These are phyloP conservation scores for Basipetospora chlamydospora DNA, from an alignment of 2,329 filamentous ascomycete species.

Conservation along the genomic window DNA sequence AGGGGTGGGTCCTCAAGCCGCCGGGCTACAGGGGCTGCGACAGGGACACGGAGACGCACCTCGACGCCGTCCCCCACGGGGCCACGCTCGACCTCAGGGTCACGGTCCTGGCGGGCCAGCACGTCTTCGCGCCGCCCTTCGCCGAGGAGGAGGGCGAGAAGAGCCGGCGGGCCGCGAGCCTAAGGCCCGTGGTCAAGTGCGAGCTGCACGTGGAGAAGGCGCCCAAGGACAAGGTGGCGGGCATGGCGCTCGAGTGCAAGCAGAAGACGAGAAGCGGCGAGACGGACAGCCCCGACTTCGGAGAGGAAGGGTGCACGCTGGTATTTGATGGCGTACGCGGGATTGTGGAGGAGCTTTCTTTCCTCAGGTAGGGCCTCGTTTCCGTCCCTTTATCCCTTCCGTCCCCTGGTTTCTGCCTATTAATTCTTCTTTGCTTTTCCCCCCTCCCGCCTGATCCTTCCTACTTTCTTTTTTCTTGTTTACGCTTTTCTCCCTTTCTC, in stretches of 20 bases:
- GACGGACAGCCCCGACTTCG: constrained; percentile 52
- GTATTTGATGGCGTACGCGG: constrained; percentile 42
- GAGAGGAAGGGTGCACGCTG: constrained; percentile 32
- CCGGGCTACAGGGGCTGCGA: constrained; percentile 48
- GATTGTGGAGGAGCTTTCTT: constrained; percentile 56
- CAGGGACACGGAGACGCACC: constrained; percentile 23
- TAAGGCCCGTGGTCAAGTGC: constrained; percentile 63
- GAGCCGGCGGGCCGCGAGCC: neutral
- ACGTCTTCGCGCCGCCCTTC: constrained; percentile 27
- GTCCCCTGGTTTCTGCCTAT: too few relatives aligned
- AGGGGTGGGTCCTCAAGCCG: constrained; percentile 80
- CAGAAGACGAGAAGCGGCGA: constrained; percentile 38
- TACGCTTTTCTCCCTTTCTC: too few relatives aligned
- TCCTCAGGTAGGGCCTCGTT: constrained; percentile 48
- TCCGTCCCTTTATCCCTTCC: constrained; percentile 1
- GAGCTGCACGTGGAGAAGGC: constrained; percentile 65
- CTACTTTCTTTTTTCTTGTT: too few relatives aligned
- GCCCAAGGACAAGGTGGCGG: constrained; percentile 8
- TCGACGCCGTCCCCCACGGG: constrained; percentile 26
- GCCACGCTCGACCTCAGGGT: constrained; percentile 53
- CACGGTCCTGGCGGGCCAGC: constrained; percentile 62
- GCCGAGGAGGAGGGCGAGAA: neutral
- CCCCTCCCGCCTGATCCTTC: too few relatives aligned
- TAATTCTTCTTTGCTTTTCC: too few relatives aligned
- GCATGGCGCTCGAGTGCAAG: constrained; percentile 37